Conservation (phyloP, 2,329 filamentous ascomycete genomes). For the Colletotrichum cordylinicola region DNA sequence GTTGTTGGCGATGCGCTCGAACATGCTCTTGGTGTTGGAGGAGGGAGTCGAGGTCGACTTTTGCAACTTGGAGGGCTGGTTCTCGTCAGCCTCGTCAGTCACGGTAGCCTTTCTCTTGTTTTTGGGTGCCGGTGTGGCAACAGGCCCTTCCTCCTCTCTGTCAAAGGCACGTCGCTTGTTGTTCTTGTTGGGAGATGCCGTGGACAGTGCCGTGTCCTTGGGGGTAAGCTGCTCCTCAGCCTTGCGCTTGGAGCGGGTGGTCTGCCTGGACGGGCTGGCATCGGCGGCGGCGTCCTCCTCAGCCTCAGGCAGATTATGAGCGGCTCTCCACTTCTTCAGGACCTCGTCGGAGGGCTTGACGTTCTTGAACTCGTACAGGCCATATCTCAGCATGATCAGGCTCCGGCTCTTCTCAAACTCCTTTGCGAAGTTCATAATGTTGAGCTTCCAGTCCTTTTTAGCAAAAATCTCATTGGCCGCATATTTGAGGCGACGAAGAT, state of each 20-base stretch:
- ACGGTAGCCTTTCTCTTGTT: constrained; percentile 59
- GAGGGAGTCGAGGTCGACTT: constrained; percentile 52
- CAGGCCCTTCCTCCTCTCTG: constrained; percentile 38
- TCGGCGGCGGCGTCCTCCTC: constrained; percentile 46
- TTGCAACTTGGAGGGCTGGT: constrained; percentile 55
- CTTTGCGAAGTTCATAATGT: constrained; percentile 67
- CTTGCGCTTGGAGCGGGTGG: constrained; percentile 56
- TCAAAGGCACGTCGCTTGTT: constrained; percentile 57
- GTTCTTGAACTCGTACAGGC: constrained; percentile 68
- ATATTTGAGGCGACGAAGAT: constrained; percentile 66
- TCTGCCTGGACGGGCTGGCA: constrained; percentile 36
- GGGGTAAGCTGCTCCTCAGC: constrained; percentile 55
- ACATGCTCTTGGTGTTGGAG: constrained; percentile 60
- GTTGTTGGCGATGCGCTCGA: constrained; percentile 64
- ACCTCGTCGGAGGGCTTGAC: constrained; percentile 64
- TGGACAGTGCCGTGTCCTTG: constrained; percentile 39
- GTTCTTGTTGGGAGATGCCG: constrained; percentile 38
- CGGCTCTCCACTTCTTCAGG: constrained; percentile 63
- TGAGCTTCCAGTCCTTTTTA: constrained; percentile 68
- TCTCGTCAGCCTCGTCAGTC: constrained; percentile 48
- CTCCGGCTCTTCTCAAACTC: constrained; percentile 69
- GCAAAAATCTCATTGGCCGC: constrained; percentile 65
- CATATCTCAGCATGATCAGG: constrained; percentile 66
- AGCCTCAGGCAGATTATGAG: constrained; percentile 58
- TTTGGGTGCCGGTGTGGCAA: constrained; percentile 45